phyloP scores from a whole-genome alignment of 2,329 filamentous ascomycete genomes.

The Fusarium sp. region DNA sequence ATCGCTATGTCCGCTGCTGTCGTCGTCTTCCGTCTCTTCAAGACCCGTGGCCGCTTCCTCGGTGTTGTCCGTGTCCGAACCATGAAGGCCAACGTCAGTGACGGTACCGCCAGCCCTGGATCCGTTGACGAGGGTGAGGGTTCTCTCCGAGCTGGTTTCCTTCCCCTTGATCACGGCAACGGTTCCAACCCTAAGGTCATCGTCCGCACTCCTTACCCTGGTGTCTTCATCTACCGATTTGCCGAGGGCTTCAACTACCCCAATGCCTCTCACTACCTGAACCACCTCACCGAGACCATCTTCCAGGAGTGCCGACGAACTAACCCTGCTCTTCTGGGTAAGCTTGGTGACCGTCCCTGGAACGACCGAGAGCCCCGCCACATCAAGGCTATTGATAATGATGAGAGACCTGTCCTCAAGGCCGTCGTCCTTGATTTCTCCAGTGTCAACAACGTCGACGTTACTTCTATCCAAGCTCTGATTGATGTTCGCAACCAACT shows the following conservation, averaged over 20 bases:
- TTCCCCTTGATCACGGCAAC: conserved; percentile 61
- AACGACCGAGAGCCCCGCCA: conserved; percentile 61
- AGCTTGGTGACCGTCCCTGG: conserved; percentile 66
- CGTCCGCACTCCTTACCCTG: conserved; percentile 61
- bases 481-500: conserved; percentile 65
- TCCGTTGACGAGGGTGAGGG: conserved; percentile 59
- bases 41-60: conserved; percentile 81
- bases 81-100: conserved; percentile 79
- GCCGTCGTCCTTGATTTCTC: conserved; percentile 68
- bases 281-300: conserved; percentile 59
- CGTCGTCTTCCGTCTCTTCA: conserved; percentile 80
- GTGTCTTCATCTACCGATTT: conserved; percentile 66
- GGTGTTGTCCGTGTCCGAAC: conserved; percentile 86
- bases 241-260: conserved; percentile 67
- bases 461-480: conserved; percentile 64
- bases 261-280: conserved; percentile 63
- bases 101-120: conserved; percentile 49
- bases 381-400: conserved; percentile 44
- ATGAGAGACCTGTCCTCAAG: conserved; percentile 61
- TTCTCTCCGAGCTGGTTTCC: conserved; percentile 54
- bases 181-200: conserved; percentile 60
- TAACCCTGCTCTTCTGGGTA: conserved; percentile 55
- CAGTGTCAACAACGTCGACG: conserved; percentile 65
- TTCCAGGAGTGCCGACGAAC: conserved; percentile 59
- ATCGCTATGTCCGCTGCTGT: conserved; percentile 76